These are phyloP conservation scores for Sclerotinia borealis DNA, from an alignment of 2,329 filamentous ascomycete genomes.

Conservation along the genomic window DNA sequence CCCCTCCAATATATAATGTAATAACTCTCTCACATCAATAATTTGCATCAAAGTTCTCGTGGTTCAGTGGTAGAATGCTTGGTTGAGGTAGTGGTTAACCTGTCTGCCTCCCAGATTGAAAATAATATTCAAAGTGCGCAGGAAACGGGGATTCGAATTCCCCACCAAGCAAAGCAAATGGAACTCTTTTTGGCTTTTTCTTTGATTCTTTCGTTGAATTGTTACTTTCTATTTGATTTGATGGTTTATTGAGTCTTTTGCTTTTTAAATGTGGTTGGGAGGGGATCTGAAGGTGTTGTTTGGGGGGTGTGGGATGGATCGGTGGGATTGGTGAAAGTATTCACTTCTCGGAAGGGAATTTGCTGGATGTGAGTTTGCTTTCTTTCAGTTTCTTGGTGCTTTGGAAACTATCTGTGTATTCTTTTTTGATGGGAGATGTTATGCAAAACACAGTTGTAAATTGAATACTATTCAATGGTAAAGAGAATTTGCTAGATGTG, in stretches of 20 bases:
- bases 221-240: not conserved
- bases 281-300: no score
- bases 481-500: no score
- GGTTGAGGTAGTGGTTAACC: conserved; percentile 14
- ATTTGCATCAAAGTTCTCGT: not conserved
- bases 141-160: conserved; percentile 12
- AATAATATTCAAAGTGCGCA: not conserved
- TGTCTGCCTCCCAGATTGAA: conserved; percentile 8
- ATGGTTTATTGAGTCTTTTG: no score
- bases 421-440: not conserved
- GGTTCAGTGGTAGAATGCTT: conserved; percentile 4
- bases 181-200: not conserved
- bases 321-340: not conserved
- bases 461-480: no score
- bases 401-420: not conserved
- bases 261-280: no score
- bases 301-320: not conserved
- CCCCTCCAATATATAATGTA: not conserved
- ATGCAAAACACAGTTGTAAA: not conserved
- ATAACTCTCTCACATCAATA: not conserved
- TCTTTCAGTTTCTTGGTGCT: not conserved
- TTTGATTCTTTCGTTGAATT: not conserved
- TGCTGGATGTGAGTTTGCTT: not conserved
- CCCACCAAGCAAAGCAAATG: conserved; percentile 9
- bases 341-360: not conserved